Conservation (phyloP, 139 green algal genomes). For the Raphidocelis subcapitata region DNA sequence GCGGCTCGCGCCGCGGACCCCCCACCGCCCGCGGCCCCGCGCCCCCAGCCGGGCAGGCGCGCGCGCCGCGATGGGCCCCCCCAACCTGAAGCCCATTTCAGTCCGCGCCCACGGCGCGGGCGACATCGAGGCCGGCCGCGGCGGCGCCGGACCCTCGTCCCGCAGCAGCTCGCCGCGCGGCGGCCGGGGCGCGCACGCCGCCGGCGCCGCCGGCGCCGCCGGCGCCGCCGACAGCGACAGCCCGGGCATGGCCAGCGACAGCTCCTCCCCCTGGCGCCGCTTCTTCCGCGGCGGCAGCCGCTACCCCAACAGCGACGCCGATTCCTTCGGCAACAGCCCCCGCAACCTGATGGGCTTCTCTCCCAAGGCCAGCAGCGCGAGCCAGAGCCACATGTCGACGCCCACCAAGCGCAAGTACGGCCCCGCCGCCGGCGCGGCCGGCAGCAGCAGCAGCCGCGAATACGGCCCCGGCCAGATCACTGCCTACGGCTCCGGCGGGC, state of each 20-base stretch:
- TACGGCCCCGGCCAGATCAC: slow-evolving; percentile 34
- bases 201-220: too few relatives aligned
- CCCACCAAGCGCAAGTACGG: slow-evolving; percentile 26
- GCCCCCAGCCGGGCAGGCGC: too few relatives aligned
- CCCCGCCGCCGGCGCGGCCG: background rate
- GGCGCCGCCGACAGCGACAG: slow-evolving; percentile 11
- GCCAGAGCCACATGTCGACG: slow-evolving; percentile 25
- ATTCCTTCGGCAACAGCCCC: slow-evolving; percentile 32
- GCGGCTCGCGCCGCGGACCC: too few relatives aligned
- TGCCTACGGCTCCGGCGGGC: slow-evolving; percentile 13
- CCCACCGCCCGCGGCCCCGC: too few relatives aligned
- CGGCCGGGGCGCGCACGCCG: too few relatives aligned
- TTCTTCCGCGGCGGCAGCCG: slow-evolving; percentile 33
- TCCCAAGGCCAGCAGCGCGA: slow-evolving; percentile 21
- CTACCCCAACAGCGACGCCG: slow-evolving; percentile 25
- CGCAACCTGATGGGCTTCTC: slow-evolving; percentile 36
- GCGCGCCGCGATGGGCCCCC: too few relatives aligned
- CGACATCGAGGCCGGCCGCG: too few relatives aligned
- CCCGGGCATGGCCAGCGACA: slow-evolving; percentile 22
- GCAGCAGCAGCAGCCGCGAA: background rate
- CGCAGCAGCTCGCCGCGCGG: too few relatives aligned
- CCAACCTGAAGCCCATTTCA: too few relatives aligned
- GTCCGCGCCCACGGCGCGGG: too few relatives aligned
- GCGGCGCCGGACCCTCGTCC: too few relatives aligned
- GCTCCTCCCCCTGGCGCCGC: slow-evolving; percentile 25